Evolutionary conservation across 345 rosid species (phyloP).

Genomic region (Hibiscus mutabilis): DNA sequence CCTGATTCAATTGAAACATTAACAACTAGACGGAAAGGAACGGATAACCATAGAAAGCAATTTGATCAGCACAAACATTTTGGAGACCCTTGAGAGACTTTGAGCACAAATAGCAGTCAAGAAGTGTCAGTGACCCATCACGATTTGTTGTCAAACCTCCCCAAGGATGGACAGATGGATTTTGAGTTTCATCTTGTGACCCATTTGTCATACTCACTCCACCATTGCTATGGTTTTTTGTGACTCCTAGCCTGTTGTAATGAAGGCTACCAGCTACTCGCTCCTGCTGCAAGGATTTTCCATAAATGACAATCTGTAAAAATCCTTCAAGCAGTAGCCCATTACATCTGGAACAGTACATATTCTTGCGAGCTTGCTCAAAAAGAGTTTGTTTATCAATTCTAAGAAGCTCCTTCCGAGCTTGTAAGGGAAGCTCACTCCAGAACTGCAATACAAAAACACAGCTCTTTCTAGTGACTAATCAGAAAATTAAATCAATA

Average conservation of each 20-base stretch:
- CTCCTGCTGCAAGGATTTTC: constrained; percentile 63
- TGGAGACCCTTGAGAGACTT: constrained; percentile 71
- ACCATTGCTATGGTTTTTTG: constrained; percentile 35
- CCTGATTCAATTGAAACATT: constrained; percentile 46
- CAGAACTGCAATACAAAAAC: constrained; percentile 56
- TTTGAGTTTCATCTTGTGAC: constrained; percentile 54
- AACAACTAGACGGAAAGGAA: constrained; percentile 22
- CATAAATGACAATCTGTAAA: constrained; percentile 71
- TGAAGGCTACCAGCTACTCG: constrained; percentile 35
- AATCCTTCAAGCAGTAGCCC: constrained; percentile 83
- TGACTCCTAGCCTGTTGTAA: constrained; percentile 29
- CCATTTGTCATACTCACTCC: constrained; percentile 30
- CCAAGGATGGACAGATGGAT: constrained; percentile 85
- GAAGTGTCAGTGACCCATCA: constrained; percentile 71
- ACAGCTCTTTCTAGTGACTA: constrained; percentile 11
- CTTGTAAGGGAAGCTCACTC: constrained; percentile 59
- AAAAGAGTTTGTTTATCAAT: constrained; percentile 79
- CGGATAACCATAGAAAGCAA: neutral
- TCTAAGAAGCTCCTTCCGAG: constrained; percentile 60
- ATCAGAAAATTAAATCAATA: neutral
- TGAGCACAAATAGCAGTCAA: constrained; percentile 64
- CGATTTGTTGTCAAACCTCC: constrained; percentile 84
- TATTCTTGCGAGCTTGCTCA: constrained; percentile 94
- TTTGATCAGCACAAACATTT: constrained; percentile 43
- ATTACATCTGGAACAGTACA: constrained; percentile 93